phyloP scores from a whole-genome alignment of 2,329 filamentous ascomycete genomes.

The Sordariomycetes sp. region DNA sequence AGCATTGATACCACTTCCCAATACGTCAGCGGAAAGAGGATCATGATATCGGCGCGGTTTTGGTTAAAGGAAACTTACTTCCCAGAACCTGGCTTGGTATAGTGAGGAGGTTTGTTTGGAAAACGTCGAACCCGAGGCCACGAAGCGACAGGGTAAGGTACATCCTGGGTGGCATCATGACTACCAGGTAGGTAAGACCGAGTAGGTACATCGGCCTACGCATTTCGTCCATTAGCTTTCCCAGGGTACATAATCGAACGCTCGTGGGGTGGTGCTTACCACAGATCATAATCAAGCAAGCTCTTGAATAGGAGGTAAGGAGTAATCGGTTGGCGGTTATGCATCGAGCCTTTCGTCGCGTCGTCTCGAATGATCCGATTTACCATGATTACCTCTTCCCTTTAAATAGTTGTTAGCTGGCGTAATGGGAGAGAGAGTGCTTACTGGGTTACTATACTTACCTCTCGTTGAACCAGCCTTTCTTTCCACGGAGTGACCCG shows the following conservation, averaged over 20 bases:
- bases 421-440: neutral
- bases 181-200: neutral
- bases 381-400: conserved; percentile 49
- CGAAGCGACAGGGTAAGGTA: conserved; percentile 44
- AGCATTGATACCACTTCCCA: conserved; percentile 24
- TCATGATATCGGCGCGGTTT: neutral
- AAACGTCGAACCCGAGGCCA: conserved; percentile 31
- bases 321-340: conserved; percentile 47
- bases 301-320: conserved; percentile 36
- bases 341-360: conserved; percentile 43
- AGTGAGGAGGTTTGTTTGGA: conserved; percentile 38
- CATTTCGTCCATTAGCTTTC: neutral
- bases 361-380: conserved; percentile 50
- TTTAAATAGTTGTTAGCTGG: conserved; percentile 4
- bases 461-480: conserved; percentile 49
- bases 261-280: conserved; percentile 14
- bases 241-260: neutral
- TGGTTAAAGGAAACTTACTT: neutral
- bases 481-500: conserved; percentile 40
- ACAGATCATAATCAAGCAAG: conserved; percentile 46
- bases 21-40: neutral
- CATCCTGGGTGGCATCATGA: conserved; percentile 23
- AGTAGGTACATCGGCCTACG: neutral
- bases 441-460: conserved; percentile 6
- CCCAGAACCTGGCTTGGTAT: conserved; percentile 30